These are phyloP conservation scores for Tilletiaria anomala DNA, from an alignment of 1,284 basidiomycete genomes.

Conservation along the genomic window DNA sequence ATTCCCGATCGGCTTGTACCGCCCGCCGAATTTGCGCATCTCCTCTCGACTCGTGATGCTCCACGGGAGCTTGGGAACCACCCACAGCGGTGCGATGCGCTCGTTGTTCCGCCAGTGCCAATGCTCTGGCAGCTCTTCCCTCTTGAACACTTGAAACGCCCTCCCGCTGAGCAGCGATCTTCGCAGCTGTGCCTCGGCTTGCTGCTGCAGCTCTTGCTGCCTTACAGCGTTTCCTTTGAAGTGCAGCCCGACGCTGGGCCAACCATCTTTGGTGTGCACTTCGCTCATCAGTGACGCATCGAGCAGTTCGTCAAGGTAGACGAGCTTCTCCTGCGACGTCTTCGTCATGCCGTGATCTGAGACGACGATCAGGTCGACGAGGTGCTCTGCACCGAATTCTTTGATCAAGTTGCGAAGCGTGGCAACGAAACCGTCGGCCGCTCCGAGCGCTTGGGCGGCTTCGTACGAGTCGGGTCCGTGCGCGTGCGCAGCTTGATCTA, in stretches of 20 bases:
- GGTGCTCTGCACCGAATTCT: constrained; percentile 59
- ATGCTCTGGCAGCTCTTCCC: constrained; percentile 4
- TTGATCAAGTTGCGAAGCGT: constrained; percentile 52
- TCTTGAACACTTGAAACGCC: constrained; percentile 1
- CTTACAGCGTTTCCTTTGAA: constrained; percentile 5
- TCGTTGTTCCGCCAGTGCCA: constrained; percentile 4
- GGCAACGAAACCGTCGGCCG: constrained; percentile 62
- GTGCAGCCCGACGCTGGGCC: constrained; percentile 35
- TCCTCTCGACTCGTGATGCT: constrained; percentile 4
- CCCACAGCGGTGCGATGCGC: constrained; percentile 5
- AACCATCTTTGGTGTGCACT: constrained; percentile 57
- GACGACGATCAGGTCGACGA: constrained; percentile 77
- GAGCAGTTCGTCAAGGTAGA: constrained; percentile 73
- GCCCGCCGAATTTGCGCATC: constrained; percentile 46
- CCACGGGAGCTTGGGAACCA: constrained; percentile 5
- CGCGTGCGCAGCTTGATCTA: constrained; percentile 51
- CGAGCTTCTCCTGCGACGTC: constrained; percentile 57
- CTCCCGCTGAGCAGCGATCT: constrained; percentile 3
- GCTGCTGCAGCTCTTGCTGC: not conserved
- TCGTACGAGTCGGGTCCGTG: constrained; percentile 51
- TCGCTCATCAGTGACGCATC: constrained; percentile 51
- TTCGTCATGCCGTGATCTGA: constrained; percentile 87
- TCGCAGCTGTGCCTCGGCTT: not conserved
- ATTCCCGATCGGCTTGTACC: constrained; percentile 47
- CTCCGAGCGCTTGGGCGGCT: constrained; percentile 46